A percentile compares a stretch with the other conserved stretches of the same genome.
These are phyloP conservation scores for Megacollybia marginata DNA, from an alignment of 768 basidiomycete genomes.

Conservation along the genomic window DNA sequence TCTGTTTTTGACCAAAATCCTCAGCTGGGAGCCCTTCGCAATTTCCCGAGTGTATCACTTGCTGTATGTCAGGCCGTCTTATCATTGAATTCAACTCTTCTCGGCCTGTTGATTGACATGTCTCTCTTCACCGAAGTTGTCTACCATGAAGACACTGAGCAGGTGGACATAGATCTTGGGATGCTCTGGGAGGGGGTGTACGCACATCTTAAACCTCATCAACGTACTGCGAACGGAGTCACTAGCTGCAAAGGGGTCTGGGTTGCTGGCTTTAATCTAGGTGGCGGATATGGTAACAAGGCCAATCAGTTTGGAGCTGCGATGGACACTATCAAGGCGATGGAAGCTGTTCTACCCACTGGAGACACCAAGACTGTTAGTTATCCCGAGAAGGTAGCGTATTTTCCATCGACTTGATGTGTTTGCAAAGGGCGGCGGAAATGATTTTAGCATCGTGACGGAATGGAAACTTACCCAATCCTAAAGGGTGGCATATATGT, in stretches of 20 bases:
- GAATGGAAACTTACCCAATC: constrained; percentile 10
- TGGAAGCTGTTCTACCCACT: constrained; percentile 20
- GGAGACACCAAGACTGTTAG: constrained; percentile 25
- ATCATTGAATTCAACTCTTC: constrained; percentile 19
- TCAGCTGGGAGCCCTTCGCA: no score
- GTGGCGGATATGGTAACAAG: constrained; percentile 27
- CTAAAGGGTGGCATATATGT: constrained; percentile 1
- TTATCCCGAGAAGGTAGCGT: constrained; percentile 8
- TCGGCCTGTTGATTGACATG: constrained; percentile 23
- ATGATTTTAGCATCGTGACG: constrained; percentile 16
- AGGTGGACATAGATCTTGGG: constrained; percentile 18
- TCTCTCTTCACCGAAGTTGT: constrained; percentile 15
- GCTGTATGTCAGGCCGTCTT: no score
- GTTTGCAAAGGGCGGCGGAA: constrained; percentile 11
- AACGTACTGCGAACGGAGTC: constrained; percentile 16
- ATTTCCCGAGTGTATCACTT: no score
- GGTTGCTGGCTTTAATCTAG: constrained; percentile 23
- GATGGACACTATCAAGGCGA: constrained; percentile 23
- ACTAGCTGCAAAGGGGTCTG: constrained; percentile 15
- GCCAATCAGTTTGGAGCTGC: constrained; percentile 24
- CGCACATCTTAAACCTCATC: constrained; percentile 3
- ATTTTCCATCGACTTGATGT: neutral
- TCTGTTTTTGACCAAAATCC: no score
- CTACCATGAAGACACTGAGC: constrained; percentile 5
- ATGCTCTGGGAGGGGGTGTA: constrained; percentile 22